These are phyloP conservation scores for Sclerotinia borealis DNA, from an alignment of 2,329 filamentous ascomycete genomes.

Conservation along the genomic window DNA sequence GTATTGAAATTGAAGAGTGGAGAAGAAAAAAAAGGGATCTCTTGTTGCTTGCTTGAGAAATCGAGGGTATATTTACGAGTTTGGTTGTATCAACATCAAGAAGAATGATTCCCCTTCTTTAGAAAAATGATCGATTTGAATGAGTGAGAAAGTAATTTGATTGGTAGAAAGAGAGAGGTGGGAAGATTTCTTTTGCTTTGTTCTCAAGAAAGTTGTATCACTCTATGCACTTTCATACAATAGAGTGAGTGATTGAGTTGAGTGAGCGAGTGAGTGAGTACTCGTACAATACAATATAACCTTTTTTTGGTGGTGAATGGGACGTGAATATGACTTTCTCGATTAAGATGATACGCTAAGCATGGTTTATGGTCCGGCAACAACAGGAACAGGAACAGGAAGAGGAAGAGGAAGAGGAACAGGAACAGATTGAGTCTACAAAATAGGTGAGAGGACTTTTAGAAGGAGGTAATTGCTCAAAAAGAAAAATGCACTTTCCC, in stretches of 20 bases:
- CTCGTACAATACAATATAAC: too few relatives aligned
- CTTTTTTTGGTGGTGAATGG: not conserved
- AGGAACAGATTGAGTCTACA: not conserved
- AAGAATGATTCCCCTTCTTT: not conserved
- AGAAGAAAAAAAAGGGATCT: not conserved
- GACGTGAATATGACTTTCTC: not conserved
- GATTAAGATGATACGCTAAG: not conserved
- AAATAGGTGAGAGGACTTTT: not conserved
- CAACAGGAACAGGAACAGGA: not conserved
- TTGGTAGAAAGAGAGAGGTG: not conserved
- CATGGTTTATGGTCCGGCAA: not conserved
- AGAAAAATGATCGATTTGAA: not conserved
- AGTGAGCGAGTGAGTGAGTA: not conserved
- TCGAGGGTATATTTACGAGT: not conserved
- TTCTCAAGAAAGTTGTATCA: not conserved
- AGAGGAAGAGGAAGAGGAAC: not conserved
- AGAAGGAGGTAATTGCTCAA: not conserved
- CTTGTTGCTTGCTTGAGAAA: not conserved
- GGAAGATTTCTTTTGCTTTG: not conserved
- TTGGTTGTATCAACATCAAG: not conserved
- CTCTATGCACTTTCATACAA: not conserved
- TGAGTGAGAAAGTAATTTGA: not conserved
- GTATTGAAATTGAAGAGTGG: conserved; percentile 9
- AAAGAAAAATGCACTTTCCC: not conserved
- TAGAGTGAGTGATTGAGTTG: not conserved